phyloP scores from a whole-genome alignment of 139 green algal genomes.

The Coelastrella sp. region DNA sequence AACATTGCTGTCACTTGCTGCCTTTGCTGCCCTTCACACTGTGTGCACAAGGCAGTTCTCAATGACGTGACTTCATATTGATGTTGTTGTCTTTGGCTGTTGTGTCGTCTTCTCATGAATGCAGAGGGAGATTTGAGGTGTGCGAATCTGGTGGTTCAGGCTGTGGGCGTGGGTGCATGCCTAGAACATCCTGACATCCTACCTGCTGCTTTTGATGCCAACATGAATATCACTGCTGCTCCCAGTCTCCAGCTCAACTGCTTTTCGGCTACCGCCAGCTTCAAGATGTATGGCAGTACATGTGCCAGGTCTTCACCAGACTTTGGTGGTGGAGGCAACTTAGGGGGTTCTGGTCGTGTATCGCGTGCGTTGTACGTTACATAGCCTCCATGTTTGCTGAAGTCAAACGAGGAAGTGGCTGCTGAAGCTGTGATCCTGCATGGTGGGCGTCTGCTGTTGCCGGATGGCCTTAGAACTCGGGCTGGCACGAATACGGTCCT shows the following conservation, averaged over 20 bases:
- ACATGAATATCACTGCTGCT: constrained; percentile 73
- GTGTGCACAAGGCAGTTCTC: too few species aligned
- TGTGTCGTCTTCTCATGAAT: too few species aligned
- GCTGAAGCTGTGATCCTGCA: background rate
- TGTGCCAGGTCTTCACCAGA: constrained; percentile 9
- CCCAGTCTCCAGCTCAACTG: constrained; percentile 81
- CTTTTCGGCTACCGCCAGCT: constrained; percentile 75
- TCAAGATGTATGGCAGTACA: constrained; percentile 79
- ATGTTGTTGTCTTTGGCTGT: too few species aligned
- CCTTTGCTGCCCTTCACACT: too few species aligned
- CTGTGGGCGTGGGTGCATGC: background rate
- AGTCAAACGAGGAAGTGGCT: constrained; percentile 1
- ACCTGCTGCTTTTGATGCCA: constrained; percentile 78
- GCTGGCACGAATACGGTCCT: background rate
- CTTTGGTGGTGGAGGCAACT: background rate
- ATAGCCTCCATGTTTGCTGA: background rate
- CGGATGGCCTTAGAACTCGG: background rate
- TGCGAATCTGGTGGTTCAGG: background rate
- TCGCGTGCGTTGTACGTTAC: background rate
- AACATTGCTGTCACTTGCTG: too few species aligned
- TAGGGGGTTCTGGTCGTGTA: background rate
- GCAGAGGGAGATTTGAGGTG: background rate
- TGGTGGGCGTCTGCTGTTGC: background rate
- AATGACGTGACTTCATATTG: too few species aligned
- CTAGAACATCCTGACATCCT: background rate